Percentiles rank a stretch among this genome's conserved stretches.
These are phyloP conservation scores for Yarrowia hollandica DNA, from an alignment of 805 yeast genomes.

Conservation along the genomic window DNA sequence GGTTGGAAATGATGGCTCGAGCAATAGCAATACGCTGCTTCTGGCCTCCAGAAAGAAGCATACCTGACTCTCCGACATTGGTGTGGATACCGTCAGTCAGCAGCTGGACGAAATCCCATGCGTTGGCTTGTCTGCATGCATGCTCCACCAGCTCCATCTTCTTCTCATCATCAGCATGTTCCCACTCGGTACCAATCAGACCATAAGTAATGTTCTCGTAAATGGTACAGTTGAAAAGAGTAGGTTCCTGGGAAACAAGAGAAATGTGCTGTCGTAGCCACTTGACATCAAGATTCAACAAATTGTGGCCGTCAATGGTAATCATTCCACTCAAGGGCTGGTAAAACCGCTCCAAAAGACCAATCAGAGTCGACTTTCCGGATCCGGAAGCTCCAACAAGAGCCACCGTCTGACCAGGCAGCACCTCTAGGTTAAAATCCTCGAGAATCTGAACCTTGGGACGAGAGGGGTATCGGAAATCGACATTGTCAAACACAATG, in stretches of 20 bases:
- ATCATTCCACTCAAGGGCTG: slow-evolving; percentile 75
- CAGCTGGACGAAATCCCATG: slow-evolving; percentile 49
- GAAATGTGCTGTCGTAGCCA: slow-evolving; percentile 77
- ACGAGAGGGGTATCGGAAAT: slow-evolving; percentile 76
- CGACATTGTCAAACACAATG: slow-evolving; percentile 76
- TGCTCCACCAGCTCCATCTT: slow-evolving; percentile 43
- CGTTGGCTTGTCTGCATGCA: slow-evolving; percentile 45
- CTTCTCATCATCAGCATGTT: slow-evolving; percentile 46
- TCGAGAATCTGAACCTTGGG: slow-evolving; percentile 81
- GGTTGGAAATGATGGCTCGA: slow-evolving; percentile 63
- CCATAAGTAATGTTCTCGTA: slow-evolving; percentile 89
- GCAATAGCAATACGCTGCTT: slow-evolving; percentile 73
- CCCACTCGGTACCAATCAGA: slow-evolving; percentile 61
- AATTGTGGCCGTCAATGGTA: slow-evolving; percentile 80
- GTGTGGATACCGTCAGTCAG: slow-evolving; percentile 84
- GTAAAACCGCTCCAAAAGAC: slow-evolving; percentile 84
- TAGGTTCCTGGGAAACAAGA: slow-evolving; percentile 95
- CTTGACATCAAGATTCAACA: slow-evolving; percentile 67
- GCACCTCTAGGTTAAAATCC: slow-evolving; percentile 73
- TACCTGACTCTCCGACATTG: slow-evolving; percentile 60
- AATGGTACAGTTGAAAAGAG: slow-evolving; percentile 84
- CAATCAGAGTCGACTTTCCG: slow-evolving; percentile 88
- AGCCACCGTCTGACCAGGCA: slow-evolving; percentile 89
- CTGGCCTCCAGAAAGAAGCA: slow-evolving; percentile 67
- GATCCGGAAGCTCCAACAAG: slow-evolving; percentile 96